phyloP scores from a whole-genome alignment of 2,329 filamentous ascomycete species.

The Trichoderma brevicompactum region DNA sequence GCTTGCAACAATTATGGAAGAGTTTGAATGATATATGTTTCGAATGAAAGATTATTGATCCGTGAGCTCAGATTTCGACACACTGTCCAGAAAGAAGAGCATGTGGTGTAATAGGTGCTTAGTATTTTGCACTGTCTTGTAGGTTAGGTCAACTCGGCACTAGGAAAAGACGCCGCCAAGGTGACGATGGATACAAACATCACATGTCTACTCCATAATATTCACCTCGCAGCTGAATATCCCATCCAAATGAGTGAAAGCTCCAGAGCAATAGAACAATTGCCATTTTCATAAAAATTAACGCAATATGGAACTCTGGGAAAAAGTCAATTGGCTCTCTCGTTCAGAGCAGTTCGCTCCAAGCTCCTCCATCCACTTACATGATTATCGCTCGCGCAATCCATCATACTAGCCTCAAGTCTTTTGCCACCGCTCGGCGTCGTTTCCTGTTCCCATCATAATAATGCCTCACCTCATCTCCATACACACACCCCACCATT shows the following conservation, averaged over 20 bases:
- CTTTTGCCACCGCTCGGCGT: conserved; percentile 17
- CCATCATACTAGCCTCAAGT: conserved; percentile 1
- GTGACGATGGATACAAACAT: too few species aligned
- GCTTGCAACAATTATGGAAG: neutral
- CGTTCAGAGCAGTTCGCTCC: neutral
- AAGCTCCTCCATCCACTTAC: conserved; percentile 9
- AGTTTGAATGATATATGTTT: too few species aligned
- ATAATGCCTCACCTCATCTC: conserved; percentile 17
- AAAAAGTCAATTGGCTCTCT: too few species aligned
- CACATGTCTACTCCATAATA: neutral
- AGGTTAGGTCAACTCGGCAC: neutral
- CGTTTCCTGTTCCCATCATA: neutral
- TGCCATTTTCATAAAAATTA: neutral
- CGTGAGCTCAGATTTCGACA: too few species aligned
- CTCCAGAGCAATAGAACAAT: neutral
- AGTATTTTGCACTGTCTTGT: too few species aligned
- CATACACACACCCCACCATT: conserved; percentile 2
- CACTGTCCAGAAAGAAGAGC: too few species aligned
- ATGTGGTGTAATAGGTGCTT: too few species aligned
- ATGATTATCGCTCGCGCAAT: neutral
- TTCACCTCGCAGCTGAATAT: neutral
- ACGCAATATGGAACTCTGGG: neutral
- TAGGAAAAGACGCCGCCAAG: neutral
- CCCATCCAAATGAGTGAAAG: neutral
- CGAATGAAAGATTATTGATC: too few species aligned